Base-by-base conservation (phyloP, 495 filamentous ascomycete genomes). In the Hyaloscypha variabilis region DNA sequence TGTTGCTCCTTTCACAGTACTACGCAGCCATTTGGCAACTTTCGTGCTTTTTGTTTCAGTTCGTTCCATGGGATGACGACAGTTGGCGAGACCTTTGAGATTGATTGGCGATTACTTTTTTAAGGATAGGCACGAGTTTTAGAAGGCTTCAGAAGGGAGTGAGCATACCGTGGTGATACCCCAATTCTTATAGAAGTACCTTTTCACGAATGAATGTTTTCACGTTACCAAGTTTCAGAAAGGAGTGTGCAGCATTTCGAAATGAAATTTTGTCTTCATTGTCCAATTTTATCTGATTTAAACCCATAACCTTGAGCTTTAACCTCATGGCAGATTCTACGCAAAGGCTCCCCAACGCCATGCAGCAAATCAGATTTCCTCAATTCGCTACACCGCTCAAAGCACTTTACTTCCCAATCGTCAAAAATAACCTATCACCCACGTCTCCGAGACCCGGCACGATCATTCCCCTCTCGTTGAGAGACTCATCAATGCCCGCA, bases 361-460 rank as follows among this genome's bases (percentile, higher is more conserved):
- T 21, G 25, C 29, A 17, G 53, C 53, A 55, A 30, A 55, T 55
- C 53, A 25, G 2, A 54, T 17, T 14, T 28, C 6, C 39, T 17
- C 39, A 46, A 17, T 46, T 19, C 13, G 39, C 13, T 17, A 46
- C 26, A 52, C 51, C 26, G 26, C 51, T 69, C 31, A 46, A 46
- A 36, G 13, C 39, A 8, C 0, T 17, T 46, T 85, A 97, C 77
- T 97, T 98, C 29, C 94, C 94, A 78, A 94, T 86, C 0, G 94
- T 96, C 77, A 96, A 84, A 81, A 94, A 98, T 75, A 98, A 78
- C 62, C 94, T 81, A 80, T 98, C 94, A 6, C 94, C 94, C 66
- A 97, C 90, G 83, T 97, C 94, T 1, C 93, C 93, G 67, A 97
- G 72, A 0, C 94, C 94, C 3, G 94, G 94, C 76, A 88, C 91